Base-by-base conservation (phyloP, 306 rosid species). In the Gillenia trifoliata region DNA sequence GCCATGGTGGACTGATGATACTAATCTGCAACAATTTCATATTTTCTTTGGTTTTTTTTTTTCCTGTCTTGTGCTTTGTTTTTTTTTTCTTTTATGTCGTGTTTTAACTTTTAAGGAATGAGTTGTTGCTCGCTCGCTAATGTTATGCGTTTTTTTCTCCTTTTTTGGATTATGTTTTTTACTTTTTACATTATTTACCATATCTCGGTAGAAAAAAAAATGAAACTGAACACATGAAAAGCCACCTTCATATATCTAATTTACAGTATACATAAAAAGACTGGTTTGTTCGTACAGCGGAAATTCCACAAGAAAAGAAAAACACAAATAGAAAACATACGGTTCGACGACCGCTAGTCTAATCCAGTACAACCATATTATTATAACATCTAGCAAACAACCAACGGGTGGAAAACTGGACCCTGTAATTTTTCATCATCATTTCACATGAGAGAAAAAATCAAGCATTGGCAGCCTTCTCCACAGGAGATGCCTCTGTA, bases 401-500 rank as follows among this genome's bases (percentile, higher is more conserved):
- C 22, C 26, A 19, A 11, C 28, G 8, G 54, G 25, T 70, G n/a
- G 75, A 34, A 22, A 71, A 56, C 56, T 8, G 13, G 10, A n/a
- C 47, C 16, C 29, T 7, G 5, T 15, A 64, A 47, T 36, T 75
- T 56, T 65, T 77, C 84, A 13, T 66, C 76, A 70, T 74, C 75
- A 75, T 61, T 33, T 63, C 29, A 68, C 25, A 28, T n/a, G 49
- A 3, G 38, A 68, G 29, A 60, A 45, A 65, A 38, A 31, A 64
- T 90, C 83, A 88, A 38, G 86, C 88, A 43, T 73, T 54, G 8
- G 83, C 73, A 23, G 79, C 76, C 72, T 83, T 83, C 72, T 74
- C 90, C 31, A 33, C 77, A 8, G 88, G 33, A 63, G 75, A 47
- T 41, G 81, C 77, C 64, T 62, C 70, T 75, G 83, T 52, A 36